Evolutionary conservation across 257 asterid species (phyloP), one percentile per base, ranked within the genome.

Genomic region (Solanum raphanifolium): DNA sequence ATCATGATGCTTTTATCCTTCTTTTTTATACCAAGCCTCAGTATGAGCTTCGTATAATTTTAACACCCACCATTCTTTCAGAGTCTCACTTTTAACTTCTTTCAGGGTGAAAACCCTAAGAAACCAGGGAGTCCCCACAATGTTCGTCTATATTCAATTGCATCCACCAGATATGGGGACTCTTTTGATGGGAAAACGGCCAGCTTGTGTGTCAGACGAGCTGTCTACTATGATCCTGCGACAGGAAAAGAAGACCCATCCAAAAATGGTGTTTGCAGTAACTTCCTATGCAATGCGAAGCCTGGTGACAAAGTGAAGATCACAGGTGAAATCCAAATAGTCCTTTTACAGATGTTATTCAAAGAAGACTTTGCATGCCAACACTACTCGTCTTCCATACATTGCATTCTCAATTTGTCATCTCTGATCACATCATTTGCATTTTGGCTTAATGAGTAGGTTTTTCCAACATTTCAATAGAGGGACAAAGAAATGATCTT

Each of bases 91-190:
- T 35, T 41, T 75, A 23, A 68, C 38, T 85, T 46, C 32, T 90
- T 90, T 78, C 92, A 95, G 98, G 98, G 98, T 25, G 98, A 96
- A 92, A 95, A 95, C 87, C 99, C 99, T 4, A 94, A 95, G 90
- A 96, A 95, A 90, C 98, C 98, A 36, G 99, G 98, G n/a, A 92
- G 86, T 46, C 98, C 98, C 32, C 92, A 96, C 87, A 97, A 92
- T 90, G 98, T 97, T 88, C 95, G 98, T 84, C 90, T 95, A 76
- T 97, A 95, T 81, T 94, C 99, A 68, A 97, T 97, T 92, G 98
- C 98, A 86, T 97, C 99, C 32, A 93, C 98, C 62, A 91, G 99
- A 89, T 96, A 97, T 85, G 98, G 98, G 9, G 98, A 97, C 93
- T 89, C 65, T 84, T 95, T 97, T 86, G 98, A 95, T 89, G 98